Base-by-base conservation (phyloP, 805 yeast species). In the Tetrapisispora arboricola region DNA sequence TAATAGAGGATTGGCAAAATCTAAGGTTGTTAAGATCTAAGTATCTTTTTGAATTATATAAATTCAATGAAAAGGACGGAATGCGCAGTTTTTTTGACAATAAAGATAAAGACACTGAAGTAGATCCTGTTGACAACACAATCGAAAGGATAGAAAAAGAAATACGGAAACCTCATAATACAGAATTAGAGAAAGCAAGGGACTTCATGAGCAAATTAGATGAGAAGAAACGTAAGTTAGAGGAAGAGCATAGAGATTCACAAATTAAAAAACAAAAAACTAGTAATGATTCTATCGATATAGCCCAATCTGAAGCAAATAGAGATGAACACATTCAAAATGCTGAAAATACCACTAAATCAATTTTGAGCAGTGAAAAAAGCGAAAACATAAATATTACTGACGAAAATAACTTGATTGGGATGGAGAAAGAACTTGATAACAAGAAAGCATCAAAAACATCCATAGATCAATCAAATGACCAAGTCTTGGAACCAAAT, bases 1-100 rank as follows among this genome's bases (percentile, higher is more conserved):
- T 51, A 8, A 57, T 59, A 1, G 51, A 47, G 38, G 60, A 57
- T 18, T 72, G 77, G 77, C 66, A 67, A 40, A 65, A 64, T 1
- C 46, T 71, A 32, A 61, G 76, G 40, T 51, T 64, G 4, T 58
- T 71, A 3, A 53, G 75, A 44, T 56, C 57, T 5, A 56, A 57
- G 7, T 49, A 56, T 26, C 46, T 73, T 49, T 60, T 61, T 39
- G 57, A 65, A 20, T 65, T 71, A 33, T 56, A 49, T 21, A 55
- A 60, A 12, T 65, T 65, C 12, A 58, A 61, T 40, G 67, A 59
- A 32, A 43, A 45, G 0, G 49, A 53, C 7, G 73, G 73, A 11
- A 42, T 66, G 10, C 52, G 52, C 4, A 73, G 73, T 2, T 45
- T 70, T n/a, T 68, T 63, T 44, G 58, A 65, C 42, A 41, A 47